Evolutionary conservation across 1,139 yeast species (phyloP).

Genomic region (Pichia sp.): DNA sequence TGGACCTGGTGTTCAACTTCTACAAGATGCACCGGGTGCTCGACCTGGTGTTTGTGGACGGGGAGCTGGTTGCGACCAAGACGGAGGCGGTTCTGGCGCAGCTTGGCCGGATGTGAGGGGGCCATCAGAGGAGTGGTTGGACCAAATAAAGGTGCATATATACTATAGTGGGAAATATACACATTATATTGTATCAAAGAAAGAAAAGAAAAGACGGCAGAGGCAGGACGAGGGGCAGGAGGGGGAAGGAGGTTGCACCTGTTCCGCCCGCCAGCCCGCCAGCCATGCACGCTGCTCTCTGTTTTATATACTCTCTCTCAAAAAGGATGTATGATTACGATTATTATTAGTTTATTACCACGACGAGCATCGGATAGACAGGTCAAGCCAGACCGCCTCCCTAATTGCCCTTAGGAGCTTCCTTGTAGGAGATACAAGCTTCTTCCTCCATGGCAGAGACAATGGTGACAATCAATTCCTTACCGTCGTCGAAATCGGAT

Average conservation of each 20-base stretch:
- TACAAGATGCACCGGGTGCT: conserved; percentile 65
- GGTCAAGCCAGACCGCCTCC: conserved; percentile 1
- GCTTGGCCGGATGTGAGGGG: too few species aligned
- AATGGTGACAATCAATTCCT: conserved; percentile 93
- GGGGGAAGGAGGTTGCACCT: not conserved
- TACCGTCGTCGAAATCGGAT: conserved; percentile 93
- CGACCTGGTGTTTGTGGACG: conserved; percentile 75
- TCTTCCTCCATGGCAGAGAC: conserved; percentile 99
- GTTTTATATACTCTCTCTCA: not conserved
- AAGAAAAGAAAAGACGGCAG: not conserved
- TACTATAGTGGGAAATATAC: not conserved
- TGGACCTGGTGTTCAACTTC: conserved; percentile 82
- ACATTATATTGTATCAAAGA: not conserved
- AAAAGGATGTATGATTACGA: not conserved
- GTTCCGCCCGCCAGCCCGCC: not conserved
- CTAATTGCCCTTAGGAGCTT: conserved; percentile 75
- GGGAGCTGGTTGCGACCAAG: conserved; percentile 73
- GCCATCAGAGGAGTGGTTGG: conserved; percentile 9
- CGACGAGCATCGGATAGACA: not conserved
- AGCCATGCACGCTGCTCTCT: not conserved
- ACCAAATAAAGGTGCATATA: not conserved
- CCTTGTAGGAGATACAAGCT: conserved; percentile 97
- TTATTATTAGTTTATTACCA: not conserved
- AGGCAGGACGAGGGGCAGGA: not conserved
- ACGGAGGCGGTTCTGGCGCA: conserved; percentile 49